These are phyloP conservation scores for Backusella westeae DNA, from an alignment of 192 early-diverging fungal species.

Conservation along the genomic window DNA sequence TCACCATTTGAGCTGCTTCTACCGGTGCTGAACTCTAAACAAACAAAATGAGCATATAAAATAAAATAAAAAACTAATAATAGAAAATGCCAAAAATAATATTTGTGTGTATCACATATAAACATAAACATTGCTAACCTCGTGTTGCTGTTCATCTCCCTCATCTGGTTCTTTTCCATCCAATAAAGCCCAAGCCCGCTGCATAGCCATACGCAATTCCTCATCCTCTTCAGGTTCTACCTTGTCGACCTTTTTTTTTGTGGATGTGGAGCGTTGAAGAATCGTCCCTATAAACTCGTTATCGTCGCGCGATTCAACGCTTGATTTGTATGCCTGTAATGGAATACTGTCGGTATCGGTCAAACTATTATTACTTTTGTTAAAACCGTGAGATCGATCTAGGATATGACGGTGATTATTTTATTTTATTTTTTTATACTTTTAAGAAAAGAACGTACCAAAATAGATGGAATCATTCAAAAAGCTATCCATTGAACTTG, in stretches of 20 bases:
- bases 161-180: background rate
- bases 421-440: background rate
- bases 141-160: background rate
- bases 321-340: background rate
- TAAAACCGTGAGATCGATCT: slow-evolving; percentile 5
- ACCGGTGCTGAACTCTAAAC: background rate
- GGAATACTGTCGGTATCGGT: background rate
- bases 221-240: slow-evolving; percentile 11
- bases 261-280: background rate
- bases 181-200: slow-evolving; percentile 25
- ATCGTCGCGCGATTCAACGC: slow-evolving; percentile 2
- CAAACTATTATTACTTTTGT: background rate
- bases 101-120: background rate
- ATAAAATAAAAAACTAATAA: background rate
- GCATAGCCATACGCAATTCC: slow-evolving; percentile 18
- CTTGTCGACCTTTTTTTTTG: background rate
- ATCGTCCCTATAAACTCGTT: slow-evolving; percentile 10
- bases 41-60: background rate
- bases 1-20: slow-evolving; percentile 9
- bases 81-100: slow-evolving; percentile 3
- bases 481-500: background rate
- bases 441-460: background rate
- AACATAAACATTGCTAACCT: background rate
- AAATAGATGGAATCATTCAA: background rate
- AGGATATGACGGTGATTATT: background rate